These are phyloP conservation scores for Dorcoceras hygrometricum DNA, from an alignment of 257 asterid genomes.

Conservation along the genomic window DNA sequence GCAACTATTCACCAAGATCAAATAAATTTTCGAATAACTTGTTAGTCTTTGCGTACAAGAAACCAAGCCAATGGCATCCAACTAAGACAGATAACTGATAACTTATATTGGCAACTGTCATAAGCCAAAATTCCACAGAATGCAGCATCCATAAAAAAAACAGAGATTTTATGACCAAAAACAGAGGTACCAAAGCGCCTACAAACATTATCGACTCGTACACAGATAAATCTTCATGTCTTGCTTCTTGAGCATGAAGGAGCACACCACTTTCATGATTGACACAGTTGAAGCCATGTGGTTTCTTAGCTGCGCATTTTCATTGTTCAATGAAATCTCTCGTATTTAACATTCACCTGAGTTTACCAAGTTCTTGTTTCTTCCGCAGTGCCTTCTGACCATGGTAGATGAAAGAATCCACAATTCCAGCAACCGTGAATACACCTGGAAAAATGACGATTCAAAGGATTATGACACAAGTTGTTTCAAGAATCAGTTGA, in stretches of 20 bases:
- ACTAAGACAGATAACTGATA: not conserved
- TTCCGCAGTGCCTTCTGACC: constrained; percentile 82
- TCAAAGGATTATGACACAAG: not conserved
- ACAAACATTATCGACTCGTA: constrained; percentile 23
- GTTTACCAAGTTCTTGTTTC: constrained; percentile 79
- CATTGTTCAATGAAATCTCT: constrained; percentile 17
- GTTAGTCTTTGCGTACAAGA: not conserved
- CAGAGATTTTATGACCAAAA: constrained; percentile 17
- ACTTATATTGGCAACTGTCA: not conserved
- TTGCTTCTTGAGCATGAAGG: not conserved
- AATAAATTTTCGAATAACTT: not conserved
- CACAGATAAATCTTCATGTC: constrained; percentile 15
- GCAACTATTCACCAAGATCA: not conserved
- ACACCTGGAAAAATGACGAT: constrained; percentile 45
- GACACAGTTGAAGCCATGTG: constrained; percentile 20
- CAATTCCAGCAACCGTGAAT: constrained; percentile 90
- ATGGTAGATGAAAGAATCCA: constrained; percentile 80
- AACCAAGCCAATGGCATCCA: not conserved
- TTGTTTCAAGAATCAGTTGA: not conserved
- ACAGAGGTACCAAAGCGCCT: constrained; percentile 5
- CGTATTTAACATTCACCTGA: constrained; percentile 34
- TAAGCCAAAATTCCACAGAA: not conserved
- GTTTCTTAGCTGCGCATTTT: constrained; percentile 9
- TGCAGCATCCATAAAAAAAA: constrained; percentile 18
- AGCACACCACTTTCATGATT: not conserved